Evolutionary conservation across 2,329 filamentous ascomycete species (phyloP).

Genomic region (Mycosphaerella sp.): DNA sequence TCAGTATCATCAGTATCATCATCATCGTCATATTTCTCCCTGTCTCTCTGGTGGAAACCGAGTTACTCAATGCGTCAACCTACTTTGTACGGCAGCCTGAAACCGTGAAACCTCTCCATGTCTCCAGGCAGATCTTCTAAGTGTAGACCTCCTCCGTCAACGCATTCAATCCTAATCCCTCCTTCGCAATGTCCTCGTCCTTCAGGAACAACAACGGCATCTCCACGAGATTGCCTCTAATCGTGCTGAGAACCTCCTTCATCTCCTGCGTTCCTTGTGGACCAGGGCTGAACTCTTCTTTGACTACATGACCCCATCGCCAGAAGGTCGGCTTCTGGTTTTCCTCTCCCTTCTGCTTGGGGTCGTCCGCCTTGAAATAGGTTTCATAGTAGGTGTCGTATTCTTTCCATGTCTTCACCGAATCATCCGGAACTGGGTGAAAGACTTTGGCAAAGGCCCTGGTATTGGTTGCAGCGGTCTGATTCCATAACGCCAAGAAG

Average conservation of each 20-base stretch:
- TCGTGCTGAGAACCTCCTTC: conserved; percentile 64
- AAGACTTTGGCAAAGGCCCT: conserved; percentile 75
- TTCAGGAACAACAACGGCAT: conserved; percentile 87
- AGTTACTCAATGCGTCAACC: too few relatives aligned
- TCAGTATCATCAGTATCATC: too few relatives aligned
- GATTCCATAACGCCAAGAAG: conserved; percentile 66
- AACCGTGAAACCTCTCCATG: neutral
- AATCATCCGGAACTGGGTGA: conserved; percentile 67
- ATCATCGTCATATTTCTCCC: too few relatives aligned
- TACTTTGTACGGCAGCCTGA: neutral
- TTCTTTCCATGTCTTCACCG: conserved; percentile 62
- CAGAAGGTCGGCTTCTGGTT: conserved; percentile 51
- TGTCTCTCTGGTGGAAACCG: too few relatives aligned
- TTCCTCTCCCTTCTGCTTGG: conserved; percentile 41
- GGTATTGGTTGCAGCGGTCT: conserved; percentile 69
- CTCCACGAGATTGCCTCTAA: conserved; percentile 62
- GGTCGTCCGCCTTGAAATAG: conserved; percentile 49
- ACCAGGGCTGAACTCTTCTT: conserved; percentile 42
- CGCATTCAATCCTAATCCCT: conserved; percentile 57
- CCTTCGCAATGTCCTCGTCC: conserved; percentile 78
- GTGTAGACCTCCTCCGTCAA: conserved; percentile 46
- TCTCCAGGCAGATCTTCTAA: conserved; percentile 18
- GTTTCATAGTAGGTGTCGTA: conserved; percentile 65
- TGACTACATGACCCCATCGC: conserved; percentile 79
- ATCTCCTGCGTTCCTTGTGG: conserved; percentile 41